Percentiles rank a stretch among this genome's conserved stretches.
Conservation (phyloP, 1,139 yeast genomes). For the Kurtzmaniella quercitrusa region DNA sequence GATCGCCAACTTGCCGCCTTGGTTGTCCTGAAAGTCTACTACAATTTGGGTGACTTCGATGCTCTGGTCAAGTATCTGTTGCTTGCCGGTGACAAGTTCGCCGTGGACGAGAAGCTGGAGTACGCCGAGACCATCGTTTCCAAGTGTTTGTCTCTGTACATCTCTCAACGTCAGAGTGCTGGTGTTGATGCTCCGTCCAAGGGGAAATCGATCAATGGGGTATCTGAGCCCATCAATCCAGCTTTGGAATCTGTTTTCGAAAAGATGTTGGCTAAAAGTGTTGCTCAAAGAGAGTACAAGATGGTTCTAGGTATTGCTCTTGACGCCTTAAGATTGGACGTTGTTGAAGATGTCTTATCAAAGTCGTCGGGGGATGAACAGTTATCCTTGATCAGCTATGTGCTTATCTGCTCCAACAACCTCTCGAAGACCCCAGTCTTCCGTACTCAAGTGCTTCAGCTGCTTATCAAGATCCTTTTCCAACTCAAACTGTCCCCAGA, state of each 20-base stretch:
- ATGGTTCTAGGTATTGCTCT: conserved; percentile 89
- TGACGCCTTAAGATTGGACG: conserved; percentile 83
- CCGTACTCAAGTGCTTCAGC: conserved; percentile 58
- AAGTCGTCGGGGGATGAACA: conserved; percentile 38
- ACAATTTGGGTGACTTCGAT: conserved; percentile 91
- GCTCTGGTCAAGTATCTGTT: conserved; percentile 86
- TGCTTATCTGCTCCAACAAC: conserved; percentile 68
- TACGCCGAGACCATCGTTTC: conserved; percentile 91
- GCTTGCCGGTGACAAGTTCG: conserved; percentile 76
- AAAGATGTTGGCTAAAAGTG: conserved; percentile 80
- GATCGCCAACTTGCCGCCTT: conserved; percentile 84
- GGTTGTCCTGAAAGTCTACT: conserved; percentile 90
- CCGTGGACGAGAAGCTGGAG: conserved; percentile 68
- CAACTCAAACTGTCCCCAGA: conserved; percentile 44
- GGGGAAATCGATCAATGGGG: conserved; percentile 10
- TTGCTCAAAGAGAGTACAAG: conserved; percentile 63
- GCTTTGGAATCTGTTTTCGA: conserved; percentile 72
- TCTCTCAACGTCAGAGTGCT: conserved; percentile 54
- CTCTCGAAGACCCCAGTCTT: conserved; percentile 59
- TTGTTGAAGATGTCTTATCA: conserved; percentile 53
- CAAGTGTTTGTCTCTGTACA: conserved; percentile 84
- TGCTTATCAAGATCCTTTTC: conserved; percentile 42
- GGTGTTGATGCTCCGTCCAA: conserved; percentile 33
- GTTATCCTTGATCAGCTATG: conserved; percentile 62
- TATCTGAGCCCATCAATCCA: conserved; percentile 43